Evolutionary conservation across 2,329 filamentous ascomycete species (phyloP).

Genomic region (Pseudocercospora fijiensis): DNA sequence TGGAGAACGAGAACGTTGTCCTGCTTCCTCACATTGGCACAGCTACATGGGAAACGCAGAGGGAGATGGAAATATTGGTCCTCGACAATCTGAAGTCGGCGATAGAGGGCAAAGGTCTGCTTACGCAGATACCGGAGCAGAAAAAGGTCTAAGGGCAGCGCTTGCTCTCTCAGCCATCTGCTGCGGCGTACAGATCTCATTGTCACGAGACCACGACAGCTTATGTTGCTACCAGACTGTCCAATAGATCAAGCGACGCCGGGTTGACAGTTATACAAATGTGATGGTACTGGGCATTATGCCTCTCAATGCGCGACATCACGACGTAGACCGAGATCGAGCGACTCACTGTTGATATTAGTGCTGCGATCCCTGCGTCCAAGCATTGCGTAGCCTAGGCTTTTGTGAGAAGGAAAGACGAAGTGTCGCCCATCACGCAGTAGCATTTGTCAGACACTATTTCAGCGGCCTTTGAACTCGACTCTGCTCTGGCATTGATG

Average conservation of each 20-base stretch:
- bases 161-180: not conserved
- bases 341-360: not conserved
- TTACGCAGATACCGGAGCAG: constrained; percentile 60
- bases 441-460: not conserved
- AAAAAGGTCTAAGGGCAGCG: constrained; percentile 38
- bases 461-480: not conserved
- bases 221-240: not conserved
- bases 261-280: not conserved
- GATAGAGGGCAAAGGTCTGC: constrained; percentile 56
- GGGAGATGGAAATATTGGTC: constrained; percentile 61
- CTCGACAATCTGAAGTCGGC: constrained; percentile 58
- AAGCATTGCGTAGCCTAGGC: not conserved
- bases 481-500: not conserved
- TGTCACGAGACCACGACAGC: not conserved
- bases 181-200: not conserved
- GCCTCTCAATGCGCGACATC: not conserved
- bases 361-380: not conserved
- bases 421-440: not conserved
- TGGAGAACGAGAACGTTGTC: constrained; percentile 53
- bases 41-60: constrained; percentile 59
- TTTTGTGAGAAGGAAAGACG: not conserved
- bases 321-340: not conserved
- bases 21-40: constrained; percentile 62
- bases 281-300: not conserved
- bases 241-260: not conserved